Conservation (phyloP, 306 rosid genomes). For the Prunus dulcis region DNA sequence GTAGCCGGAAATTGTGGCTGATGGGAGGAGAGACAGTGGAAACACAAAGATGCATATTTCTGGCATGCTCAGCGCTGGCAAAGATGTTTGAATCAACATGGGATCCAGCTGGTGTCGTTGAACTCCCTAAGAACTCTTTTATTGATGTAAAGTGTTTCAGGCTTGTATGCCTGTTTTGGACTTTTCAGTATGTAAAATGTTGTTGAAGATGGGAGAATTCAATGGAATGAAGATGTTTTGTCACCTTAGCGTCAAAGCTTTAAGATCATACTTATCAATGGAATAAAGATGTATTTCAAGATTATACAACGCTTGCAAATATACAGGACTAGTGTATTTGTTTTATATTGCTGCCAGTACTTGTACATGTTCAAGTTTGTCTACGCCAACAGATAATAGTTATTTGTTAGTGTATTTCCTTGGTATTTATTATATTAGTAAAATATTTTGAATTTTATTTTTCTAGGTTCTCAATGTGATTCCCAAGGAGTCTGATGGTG, state of each 20-base stretch:
- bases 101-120: background rate
- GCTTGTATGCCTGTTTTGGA: no score
- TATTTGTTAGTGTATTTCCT: background rate
- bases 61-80: no score
- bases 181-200: no score
- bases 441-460: background rate
- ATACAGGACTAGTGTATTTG: background rate
- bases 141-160: no score
- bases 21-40: no score
- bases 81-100: background rate
- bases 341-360: background rate
- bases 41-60: no score
- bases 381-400: background rate
- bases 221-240: no score
- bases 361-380: background rate
- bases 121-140: no score
- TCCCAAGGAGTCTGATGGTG: constrained; percentile 89
- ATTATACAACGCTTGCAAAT: background rate
- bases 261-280: no score
- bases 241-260: no score
- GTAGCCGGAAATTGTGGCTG: background rate
- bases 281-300: no score
- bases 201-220: no score
- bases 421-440: constrained; percentile 9
- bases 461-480: constrained; percentile 62